Base-by-base conservation (phyloP, 2,329 filamentous ascomycete species). In the Colletotrichum lini region DNA sequence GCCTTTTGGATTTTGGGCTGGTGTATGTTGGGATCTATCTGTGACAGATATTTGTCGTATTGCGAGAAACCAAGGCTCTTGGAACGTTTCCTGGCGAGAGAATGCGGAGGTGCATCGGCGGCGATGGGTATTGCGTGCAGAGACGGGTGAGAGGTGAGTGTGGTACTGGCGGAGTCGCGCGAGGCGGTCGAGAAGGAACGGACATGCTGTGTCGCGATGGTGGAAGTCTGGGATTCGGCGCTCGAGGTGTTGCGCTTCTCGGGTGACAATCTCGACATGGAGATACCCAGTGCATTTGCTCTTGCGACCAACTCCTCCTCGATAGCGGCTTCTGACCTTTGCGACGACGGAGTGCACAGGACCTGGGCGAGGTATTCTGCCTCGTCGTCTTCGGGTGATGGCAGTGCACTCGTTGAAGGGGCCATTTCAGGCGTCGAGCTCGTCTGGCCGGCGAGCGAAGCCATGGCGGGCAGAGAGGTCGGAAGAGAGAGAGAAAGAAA, bases 1-100 rank as follows among this genome's bases (percentile, higher is more conserved):
- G 79, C 73, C 69, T 80, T 81, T 64, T 80, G 74, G 53, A 84
- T 80, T 65, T 83, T 85, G 57, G 83, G 80, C 70, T 85, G 84
- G 72, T 82, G 80, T 45, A 84, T 78, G 49, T 82, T 82, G 8
- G 82, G 81, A 65, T 85, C 82, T 40, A 86, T 73, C 52, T 86
- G 80, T 21, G 82, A 78, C 47, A 89, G 75, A 70, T 87, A 89
- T 71, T 81, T 84, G 42, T 90, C 87, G 74, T 89, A 90, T 40
- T 84, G 82, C 8, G 82, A 79, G 73, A 89, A 89, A 67, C 78
- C 86, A 35, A 86, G 77, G 45, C 77, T 81, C 71, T 81, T 83
- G 47, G 82, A 81, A 65, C 60, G 54, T 40, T 67, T 73, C 16
- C 69, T 54, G 21, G 47, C 52, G 44, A 62, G 63, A 40, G 65